Conservation (phyloP, 2,329 filamentous ascomycete species). For the Verticillium isaacii region DNA sequence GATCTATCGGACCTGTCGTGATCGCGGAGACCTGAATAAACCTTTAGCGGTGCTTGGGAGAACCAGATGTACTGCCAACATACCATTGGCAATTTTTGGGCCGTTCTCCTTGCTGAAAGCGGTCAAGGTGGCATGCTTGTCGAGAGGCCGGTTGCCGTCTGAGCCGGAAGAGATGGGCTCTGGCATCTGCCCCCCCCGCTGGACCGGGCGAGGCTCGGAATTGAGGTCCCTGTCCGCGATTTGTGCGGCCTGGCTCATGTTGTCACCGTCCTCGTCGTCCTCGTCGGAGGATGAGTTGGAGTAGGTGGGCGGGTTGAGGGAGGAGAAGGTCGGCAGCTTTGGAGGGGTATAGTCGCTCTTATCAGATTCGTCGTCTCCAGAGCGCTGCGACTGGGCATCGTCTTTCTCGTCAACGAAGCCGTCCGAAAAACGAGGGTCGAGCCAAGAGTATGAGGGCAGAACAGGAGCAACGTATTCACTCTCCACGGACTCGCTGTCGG, state of each 20-base stretch:
- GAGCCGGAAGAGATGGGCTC: not conserved
- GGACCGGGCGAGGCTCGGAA: not conserved
- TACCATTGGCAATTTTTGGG: not conserved
- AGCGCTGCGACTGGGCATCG: conserved; percentile 5
- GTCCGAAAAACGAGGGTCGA: not conserved
- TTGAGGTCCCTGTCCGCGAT: conserved; percentile 2
- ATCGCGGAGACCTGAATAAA: not conserved
- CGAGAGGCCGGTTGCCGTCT: not conserved
- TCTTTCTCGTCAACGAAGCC: not conserved
- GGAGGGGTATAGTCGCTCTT: not conserved
- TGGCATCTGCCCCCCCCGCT: too few species aligned
- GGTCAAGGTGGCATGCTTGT: not conserved
- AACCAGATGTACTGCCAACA: not conserved
- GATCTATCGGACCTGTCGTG: too few species aligned
- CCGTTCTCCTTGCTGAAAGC: not conserved
- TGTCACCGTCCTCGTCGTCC: not conserved
- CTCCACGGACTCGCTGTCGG: not conserved
- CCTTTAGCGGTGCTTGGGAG: not conserved
- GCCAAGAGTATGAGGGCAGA: not conserved
- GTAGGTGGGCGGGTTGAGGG: not conserved
- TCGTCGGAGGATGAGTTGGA: not conserved
- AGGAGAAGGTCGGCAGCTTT: conserved; percentile 2
- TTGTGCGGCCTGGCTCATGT: conserved; percentile 1
- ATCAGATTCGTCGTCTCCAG: conserved; percentile 2
- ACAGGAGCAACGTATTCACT: not conserved